Percentiles rank a stretch among this genome's conserved stretches.
phyloP scores from a whole-genome alignment of 352 stramenopile species.

The Phytophthora macrochlamydospora region DNA sequence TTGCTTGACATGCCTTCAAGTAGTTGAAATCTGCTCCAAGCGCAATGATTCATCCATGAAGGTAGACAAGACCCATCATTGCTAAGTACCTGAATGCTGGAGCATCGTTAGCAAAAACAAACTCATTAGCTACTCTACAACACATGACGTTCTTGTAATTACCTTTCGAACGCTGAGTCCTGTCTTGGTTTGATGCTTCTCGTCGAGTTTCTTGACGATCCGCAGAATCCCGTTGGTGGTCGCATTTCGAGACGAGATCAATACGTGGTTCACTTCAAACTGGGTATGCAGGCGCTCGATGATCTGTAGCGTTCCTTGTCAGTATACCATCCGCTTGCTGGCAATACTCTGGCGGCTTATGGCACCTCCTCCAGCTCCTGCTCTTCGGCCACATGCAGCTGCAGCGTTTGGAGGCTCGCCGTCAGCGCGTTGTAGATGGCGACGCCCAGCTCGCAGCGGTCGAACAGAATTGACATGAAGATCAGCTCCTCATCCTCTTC shows the following conservation, averaged over 20 bases:
- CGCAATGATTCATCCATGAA: not conserved
- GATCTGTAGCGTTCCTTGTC: conserved; percentile 23
- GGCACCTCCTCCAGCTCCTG: conserved; percentile 57
- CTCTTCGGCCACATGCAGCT: conserved; percentile 44
- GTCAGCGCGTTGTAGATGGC: conserved; percentile 78
- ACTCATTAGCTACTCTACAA: too few species aligned
- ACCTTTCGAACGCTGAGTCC: conserved; percentile 74
- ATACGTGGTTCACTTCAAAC: conserved; percentile 69
- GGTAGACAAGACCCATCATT: not conserved
- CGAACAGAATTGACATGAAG: conserved; percentile 75
- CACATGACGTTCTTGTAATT: not conserved
- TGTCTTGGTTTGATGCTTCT: conserved; percentile 51
- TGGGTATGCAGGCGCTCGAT: conserved; percentile 73
- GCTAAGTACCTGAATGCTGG: conserved; percentile 47
- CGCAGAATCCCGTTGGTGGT: conserved; percentile 66
- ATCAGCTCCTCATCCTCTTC: conserved; percentile 57
- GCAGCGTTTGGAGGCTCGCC: conserved; percentile 69
- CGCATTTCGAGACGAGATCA: conserved; percentile 74
- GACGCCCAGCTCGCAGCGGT: conserved; percentile 67
- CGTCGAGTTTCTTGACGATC: conserved; percentile 65
- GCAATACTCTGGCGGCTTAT: too few species aligned
- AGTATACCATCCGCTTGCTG: too few species aligned
- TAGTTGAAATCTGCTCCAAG: conserved; percentile 74
- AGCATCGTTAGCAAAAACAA: not conserved
- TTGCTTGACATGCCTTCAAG: conserved; percentile 68